These are phyloP conservation scores for Sarocladiaceae sp. DNA, from an alignment of 2,329 filamentous ascomycete species.

Conservation along the genomic window DNA sequence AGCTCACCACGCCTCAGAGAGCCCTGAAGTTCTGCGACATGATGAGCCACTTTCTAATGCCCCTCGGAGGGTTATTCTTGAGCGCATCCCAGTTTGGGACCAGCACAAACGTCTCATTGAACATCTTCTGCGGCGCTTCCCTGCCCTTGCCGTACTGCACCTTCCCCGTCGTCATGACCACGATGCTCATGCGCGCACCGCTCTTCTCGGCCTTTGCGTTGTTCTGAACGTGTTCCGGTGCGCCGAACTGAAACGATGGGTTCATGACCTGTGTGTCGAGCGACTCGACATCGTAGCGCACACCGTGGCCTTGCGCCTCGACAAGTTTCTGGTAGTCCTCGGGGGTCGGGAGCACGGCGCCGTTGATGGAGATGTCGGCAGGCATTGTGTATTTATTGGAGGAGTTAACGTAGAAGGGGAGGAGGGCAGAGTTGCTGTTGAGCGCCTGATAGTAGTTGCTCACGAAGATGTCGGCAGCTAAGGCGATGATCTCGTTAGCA, in stretches of 20 bases:
- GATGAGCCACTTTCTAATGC: slow-evolving; percentile 56
- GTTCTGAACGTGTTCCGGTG: slow-evolving; percentile 38
- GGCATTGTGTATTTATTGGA: slow-evolving; percentile 46
- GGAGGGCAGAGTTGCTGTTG: slow-evolving; percentile 54
- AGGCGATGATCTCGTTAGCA: background rate
- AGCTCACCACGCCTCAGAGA: slow-evolving; percentile 26
- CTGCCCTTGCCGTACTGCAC: slow-evolving; percentile 61
- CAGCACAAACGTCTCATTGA: slow-evolving; percentile 75
- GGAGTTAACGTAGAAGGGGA: slow-evolving; percentile 63
- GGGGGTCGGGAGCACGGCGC: slow-evolving; percentile 56
- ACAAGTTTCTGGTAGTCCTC: slow-evolving; percentile 63
- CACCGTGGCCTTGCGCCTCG: slow-evolving; percentile 50
- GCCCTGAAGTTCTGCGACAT: slow-evolving; percentile 67
- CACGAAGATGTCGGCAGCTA: slow-evolving; percentile 66
- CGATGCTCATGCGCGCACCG: slow-evolving; percentile 58
- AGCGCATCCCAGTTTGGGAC: slow-evolving; percentile 66
- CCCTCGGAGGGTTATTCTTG: slow-evolving; percentile 45
- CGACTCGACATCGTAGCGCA: slow-evolving; percentile 67
- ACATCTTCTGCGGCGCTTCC: slow-evolving; percentile 59
- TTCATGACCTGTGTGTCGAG: slow-evolving; percentile 77
- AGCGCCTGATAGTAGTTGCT: slow-evolving; percentile 71
- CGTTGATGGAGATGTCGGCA: slow-evolving; percentile 75
- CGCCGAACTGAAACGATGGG: slow-evolving; percentile 53
- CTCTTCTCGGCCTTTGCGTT: slow-evolving; percentile 39
- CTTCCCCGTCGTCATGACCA: slow-evolving; percentile 67